Conservation (phyloP, 1,284 basidiomycete genomes). For the Malassezia japonica region DNA sequence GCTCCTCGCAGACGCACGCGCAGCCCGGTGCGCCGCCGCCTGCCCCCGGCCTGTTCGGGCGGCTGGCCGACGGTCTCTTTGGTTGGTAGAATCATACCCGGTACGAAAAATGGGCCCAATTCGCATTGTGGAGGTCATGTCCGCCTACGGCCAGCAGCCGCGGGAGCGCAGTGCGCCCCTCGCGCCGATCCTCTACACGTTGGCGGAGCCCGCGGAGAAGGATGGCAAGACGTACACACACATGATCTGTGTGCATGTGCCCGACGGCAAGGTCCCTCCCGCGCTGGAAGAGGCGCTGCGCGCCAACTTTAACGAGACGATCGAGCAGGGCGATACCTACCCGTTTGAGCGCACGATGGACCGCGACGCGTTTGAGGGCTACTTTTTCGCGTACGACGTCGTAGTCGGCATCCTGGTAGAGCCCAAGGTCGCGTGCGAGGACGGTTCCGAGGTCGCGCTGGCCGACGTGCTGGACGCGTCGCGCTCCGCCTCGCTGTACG, state of each 20-base stretch:
- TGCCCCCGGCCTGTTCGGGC: conserved; percentile 17
- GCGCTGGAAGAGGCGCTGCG: neutral
- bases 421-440: conserved; percentile 11
- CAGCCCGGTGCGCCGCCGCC: conserved; percentile 8
- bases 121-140: neutral
- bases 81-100: conserved; percentile 22
- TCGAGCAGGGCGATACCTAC: conserved; percentile 69
- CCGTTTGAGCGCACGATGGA: conserved; percentile 63
- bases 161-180: no score
- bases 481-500: conserved; percentile 45
- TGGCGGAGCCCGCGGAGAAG: no score
- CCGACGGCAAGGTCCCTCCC: neutral
- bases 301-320: conserved; percentile 19
- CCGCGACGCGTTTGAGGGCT: conserved; percentile 58
- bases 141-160: neutral
- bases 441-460: neutral
- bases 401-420: conserved; percentile 59
- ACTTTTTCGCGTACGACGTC: conserved; percentile 67
- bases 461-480: neutral
- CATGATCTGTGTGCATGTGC: neutral
- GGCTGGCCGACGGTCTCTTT: conserved; percentile 36
- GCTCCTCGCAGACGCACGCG: neutral
- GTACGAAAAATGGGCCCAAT: neutral
- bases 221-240: neutral
- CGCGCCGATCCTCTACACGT: no score